Percentiles rank a stretch among this genome's conserved stretches.
These are phyloP conservation scores for Raffaelea deltoideospora DNA, from an alignment of 2,329 filamentous ascomycete genomes.

Conservation along the genomic window DNA sequence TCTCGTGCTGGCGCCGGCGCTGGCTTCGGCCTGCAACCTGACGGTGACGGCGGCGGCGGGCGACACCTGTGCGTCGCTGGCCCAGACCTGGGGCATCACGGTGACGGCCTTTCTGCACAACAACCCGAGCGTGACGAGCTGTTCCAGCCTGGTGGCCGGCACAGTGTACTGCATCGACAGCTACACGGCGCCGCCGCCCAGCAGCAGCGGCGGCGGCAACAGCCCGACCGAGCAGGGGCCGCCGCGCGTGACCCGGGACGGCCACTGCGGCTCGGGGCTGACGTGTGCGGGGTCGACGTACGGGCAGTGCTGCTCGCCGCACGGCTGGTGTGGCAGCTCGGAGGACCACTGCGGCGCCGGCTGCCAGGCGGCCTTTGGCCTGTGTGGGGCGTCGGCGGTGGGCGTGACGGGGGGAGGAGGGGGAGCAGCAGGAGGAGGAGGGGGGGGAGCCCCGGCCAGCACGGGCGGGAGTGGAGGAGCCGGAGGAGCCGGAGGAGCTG, in stretches of 20 bases:
- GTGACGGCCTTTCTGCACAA: slow-evolving; percentile 5
- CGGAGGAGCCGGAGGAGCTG: background rate
- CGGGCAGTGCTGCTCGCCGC: slow-evolving; percentile 16
- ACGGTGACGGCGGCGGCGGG: slow-evolving; percentile 4
- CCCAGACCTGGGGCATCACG: slow-evolving; percentile 4
- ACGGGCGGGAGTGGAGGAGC: background rate
- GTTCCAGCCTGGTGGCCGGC: slow-evolving; percentile 1
- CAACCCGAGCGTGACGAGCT: slow-evolving; percentile 5
- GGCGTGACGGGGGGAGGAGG: too few species aligned
- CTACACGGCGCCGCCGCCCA: too few species aligned
- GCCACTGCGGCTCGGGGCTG: slow-evolving; percentile 9
- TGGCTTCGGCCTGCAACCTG: slow-evolving; percentile 1
- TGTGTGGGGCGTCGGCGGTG: too few species aligned
- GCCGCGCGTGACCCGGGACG: slow-evolving; percentile 2
- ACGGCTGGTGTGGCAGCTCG: slow-evolving; percentile 17
- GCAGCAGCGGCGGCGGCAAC: too few species aligned
- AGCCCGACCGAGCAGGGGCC: too few species aligned
- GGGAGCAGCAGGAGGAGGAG: background rate
- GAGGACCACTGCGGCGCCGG: slow-evolving; percentile 15
- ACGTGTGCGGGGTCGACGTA: slow-evolving; percentile 12
- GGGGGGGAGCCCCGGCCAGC: background rate
- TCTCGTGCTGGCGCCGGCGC: background rate
- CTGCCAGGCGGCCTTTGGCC: slow-evolving; percentile 13
- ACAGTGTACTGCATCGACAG: slow-evolving; percentile 4
- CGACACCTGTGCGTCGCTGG: slow-evolving; percentile 5